Percentiles rank a stretch among this genome's conserved stretches.
Evolutionary conservation across 441 rosid genomes (phyloP).

Genomic region (Brassica hybrid): DNA sequence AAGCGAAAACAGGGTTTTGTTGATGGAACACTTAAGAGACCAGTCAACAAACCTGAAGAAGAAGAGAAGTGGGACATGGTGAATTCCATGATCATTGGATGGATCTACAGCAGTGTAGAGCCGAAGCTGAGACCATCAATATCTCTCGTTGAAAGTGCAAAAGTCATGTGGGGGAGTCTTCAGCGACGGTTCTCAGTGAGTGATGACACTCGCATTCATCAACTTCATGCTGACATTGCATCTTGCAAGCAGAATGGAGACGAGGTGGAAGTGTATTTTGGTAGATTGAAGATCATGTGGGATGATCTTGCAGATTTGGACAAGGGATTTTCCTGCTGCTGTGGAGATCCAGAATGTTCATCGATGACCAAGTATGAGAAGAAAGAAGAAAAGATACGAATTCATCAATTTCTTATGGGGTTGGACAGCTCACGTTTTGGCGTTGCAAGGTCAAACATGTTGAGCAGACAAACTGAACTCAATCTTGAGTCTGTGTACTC

Average conservation of each 20-base stretch:
- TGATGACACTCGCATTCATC: background rate
- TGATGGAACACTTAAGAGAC: too few relatives aligned
- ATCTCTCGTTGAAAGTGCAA: background rate
- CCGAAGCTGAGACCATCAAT: background rate
- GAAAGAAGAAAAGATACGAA: background rate
- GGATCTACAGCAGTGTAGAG: background rate
- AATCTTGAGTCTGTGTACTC: background rate
- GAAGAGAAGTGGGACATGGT: too few relatives aligned
- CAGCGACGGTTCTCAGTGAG: background rate
- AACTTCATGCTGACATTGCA: background rate
- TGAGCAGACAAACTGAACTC: background rate
- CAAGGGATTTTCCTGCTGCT: background rate
- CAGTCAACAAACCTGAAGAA: too few relatives aligned
- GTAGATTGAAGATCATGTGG: background rate
- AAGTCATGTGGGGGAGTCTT: background rate
- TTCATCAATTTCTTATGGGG: background rate
- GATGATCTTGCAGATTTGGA: background rate
- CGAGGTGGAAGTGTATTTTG: background rate
- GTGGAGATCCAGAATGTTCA: background rate
- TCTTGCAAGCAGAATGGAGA: background rate
- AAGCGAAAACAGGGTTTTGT: too few relatives aligned
- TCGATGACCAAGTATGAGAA: background rate
- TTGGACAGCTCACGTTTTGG: background rate
- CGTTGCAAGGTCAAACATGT: background rate
- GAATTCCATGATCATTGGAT: too few relatives aligned